phyloP scores from a whole-genome alignment of 1,284 basidiomycete genomes.

The Irpex rosettiformis region DNA sequence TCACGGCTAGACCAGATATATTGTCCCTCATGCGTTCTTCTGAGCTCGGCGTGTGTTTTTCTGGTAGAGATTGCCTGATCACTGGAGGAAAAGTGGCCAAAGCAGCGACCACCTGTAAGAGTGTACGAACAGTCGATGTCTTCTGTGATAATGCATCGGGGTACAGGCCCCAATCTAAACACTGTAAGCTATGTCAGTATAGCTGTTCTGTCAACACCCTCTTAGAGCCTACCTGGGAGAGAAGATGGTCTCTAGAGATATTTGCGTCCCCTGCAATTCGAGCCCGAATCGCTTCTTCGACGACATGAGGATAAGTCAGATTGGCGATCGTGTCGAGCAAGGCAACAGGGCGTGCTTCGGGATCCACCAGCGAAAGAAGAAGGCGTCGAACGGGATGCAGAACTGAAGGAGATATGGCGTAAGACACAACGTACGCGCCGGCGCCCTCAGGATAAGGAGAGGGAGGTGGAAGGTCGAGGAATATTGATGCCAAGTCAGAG shows the following conservation, averaged over 20 bases:
- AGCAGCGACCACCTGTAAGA: background rate
- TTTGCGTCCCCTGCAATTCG: background rate
- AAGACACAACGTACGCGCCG: background rate
- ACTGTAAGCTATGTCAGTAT: background rate
- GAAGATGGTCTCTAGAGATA: background rate
- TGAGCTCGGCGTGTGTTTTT: background rate
- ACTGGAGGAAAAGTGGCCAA: background rate
- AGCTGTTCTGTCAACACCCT: background rate
- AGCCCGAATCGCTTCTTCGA: background rate
- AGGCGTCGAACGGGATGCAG: slow-evolving; percentile 1
- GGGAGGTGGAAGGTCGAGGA: background rate
- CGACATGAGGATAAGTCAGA: background rate
- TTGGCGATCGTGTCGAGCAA: background rate
- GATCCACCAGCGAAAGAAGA: background rate
- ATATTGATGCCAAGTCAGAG: background rate
- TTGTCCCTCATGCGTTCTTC: background rate
- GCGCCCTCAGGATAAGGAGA: background rate
- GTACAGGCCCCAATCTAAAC: slow-evolving; percentile 22
- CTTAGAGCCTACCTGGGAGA: slow-evolving; percentile 8
- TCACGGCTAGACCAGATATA: background rate
- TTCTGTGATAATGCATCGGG: slow-evolving; percentile 41
- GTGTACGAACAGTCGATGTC: slow-evolving; percentile 6
- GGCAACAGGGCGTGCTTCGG: background rate
- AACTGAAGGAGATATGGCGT: background rate
- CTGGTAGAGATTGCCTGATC: background rate